Base-by-base conservation (phyloP, 1,139 yeast genomes). In the Suhomyces coccinellae region DNA sequence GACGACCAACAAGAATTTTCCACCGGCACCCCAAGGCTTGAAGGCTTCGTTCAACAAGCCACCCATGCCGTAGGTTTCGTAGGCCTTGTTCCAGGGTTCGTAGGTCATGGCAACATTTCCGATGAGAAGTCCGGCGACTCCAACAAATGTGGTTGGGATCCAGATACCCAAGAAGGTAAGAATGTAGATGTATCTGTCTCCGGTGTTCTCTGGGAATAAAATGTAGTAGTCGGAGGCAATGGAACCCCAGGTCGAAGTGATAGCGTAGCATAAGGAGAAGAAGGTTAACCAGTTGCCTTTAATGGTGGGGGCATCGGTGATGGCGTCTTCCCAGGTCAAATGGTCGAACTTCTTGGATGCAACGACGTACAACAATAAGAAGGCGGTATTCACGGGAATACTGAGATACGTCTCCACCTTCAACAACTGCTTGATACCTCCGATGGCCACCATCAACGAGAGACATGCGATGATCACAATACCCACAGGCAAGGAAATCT, bases 171-270 rank as follows among this genome's bases (percentile, higher is more conserved):
- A 67, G 53, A 86, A 83, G 0, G 96, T 88, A 47, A 85, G 67
- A 14, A 64, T 27, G 56, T 83, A 86, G 1, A 85, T 72, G 52
- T 76, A 77, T 51, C 67, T 54, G 49, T 80, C 80, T 1, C 88
- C 78, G 0, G 89, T 79, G 35, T 73, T 70, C 58, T 87, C 95
- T 0, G 97, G 96, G 59, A 89, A 83, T 44, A 87, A 72, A 41
- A 89, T 82, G 62, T 87, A 87, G 63, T 89, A 90, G 64, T 90
- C 97, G 0, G 93, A 77, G 1, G 96, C 87, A 49, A 86, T 79
- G 5, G 93, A 85, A 31, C 95, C 95, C 97, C 97, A 90, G 1
- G 96, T 87, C 1, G 91, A 80, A 3, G 97, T 88, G 38, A 85
- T 82, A 28, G 96, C 85, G 58, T 87, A 87, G 31, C 85, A 75